Evolutionary conservation across 345 rosid genomes (phyloP).

Genomic region (Gossypium stocksii): DNA sequence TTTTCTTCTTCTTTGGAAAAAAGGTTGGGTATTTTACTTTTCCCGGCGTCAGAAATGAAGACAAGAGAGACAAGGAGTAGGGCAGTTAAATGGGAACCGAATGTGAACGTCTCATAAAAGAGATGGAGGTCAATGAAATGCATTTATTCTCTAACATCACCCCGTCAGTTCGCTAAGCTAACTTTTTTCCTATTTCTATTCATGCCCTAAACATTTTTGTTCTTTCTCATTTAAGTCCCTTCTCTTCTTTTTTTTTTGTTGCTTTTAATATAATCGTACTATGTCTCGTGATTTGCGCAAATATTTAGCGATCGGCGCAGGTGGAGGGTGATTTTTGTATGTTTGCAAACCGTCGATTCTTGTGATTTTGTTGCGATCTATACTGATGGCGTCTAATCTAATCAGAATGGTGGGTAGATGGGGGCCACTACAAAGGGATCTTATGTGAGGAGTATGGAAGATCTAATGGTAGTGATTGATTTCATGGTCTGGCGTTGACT

Average conservation of each 20-base stretch:
- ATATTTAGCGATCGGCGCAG: not conserved
- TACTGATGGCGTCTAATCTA: not conserved
- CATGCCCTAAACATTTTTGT: not conserved
- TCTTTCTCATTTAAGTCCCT: constrained; percentile 12
- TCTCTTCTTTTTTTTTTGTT: not conserved
- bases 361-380: constrained; percentile 1
- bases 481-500: not conserved
- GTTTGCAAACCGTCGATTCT: constrained; percentile 6
- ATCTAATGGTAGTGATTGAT: not conserved
- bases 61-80: not conserved
- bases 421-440: not conserved
- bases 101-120: not conserved
- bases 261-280: not conserved
- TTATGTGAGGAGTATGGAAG: not conserved
- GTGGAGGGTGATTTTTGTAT: not conserved
- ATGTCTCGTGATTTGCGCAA: constrained; percentile 9
- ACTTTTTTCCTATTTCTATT: not conserved
- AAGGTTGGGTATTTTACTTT: not conserved
- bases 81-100: not conserved
- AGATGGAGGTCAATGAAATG: constrained; percentile 16
- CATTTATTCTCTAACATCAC: constrained; percentile 17
- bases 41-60: not conserved
- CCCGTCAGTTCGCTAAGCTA: not conserved
- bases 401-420: not conserved
- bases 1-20: not conserved